Conservation (phyloP, 768 basidiomycete species). For the Tulasnella sp. region DNA sequence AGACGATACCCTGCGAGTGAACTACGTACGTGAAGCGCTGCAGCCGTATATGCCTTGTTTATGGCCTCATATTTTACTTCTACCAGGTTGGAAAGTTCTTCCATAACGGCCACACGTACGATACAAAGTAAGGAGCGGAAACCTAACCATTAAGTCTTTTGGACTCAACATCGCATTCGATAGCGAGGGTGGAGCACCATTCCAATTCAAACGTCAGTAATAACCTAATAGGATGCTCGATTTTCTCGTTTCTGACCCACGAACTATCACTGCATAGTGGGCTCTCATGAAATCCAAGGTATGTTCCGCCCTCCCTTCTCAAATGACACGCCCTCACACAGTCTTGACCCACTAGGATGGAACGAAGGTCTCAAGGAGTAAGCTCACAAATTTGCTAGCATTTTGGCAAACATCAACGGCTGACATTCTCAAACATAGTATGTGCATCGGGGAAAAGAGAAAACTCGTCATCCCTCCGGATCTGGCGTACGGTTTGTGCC, state of each 20-base stretch:
- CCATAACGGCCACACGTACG: not conserved
- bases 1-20: slow-evolving; percentile 65
- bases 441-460: slow-evolving; percentile 86
- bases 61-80: slow-evolving; percentile 76
- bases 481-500: slow-evolving; percentile 73
- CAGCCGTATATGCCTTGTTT: not conserved
- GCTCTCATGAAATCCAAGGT: not conserved
- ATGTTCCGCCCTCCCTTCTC: not conserved
- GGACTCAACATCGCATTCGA: too few relatives aligned
- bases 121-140: not conserved
- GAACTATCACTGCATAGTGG: not conserved
- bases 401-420: not conserved
- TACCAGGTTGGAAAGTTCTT: slow-evolving; percentile 29
- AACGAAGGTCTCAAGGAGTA: slow-evolving; percentile 64
- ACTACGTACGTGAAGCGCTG: slow-evolving; percentile 56
- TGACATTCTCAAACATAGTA: slow-evolving; percentile 38
- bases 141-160: not conserved
- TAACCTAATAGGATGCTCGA: not conserved
- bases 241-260: not conserved
- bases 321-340: not conserved
- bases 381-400: not conserved
- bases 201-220: not conserved
- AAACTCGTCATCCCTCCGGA: slow-evolving; percentile 77
- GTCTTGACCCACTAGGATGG: slow-evolving; percentile 47
- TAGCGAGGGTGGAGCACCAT: not conserved